Percentiles rank a stretch among this genome's conserved stretches.
Evolutionary conservation across 2,329 filamentous ascomycete species (phyloP).

Genomic region (Alternaria sp.): DNA sequence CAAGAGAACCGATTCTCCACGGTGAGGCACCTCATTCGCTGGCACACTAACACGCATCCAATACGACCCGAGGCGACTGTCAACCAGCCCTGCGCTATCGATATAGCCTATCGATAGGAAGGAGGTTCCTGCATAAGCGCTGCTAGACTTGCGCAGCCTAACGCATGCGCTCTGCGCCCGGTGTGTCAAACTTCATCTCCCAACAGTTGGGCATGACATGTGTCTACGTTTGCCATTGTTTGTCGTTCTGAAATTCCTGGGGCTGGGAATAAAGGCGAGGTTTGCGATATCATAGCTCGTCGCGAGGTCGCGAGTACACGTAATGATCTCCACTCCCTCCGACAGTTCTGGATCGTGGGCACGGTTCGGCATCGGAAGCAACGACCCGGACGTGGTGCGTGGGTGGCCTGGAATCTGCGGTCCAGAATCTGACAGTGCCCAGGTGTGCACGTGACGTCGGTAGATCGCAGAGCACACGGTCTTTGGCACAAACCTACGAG

Average conservation of each 20-base stretch:
- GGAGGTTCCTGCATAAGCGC: conserved; percentile 22
- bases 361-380: not conserved
- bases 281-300: not conserved
- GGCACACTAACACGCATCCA: not conserved
- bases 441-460: not conserved
- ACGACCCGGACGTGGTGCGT: not conserved
- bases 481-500: not conserved
- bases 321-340: conserved; percentile 9
- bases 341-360: not conserved
- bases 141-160: conserved; percentile 11
- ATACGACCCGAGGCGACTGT: not conserved
- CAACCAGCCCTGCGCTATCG: conserved; percentile 7
- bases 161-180: not conserved
- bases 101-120: conserved; percentile 21
- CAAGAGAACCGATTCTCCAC: not conserved
- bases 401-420: not conserved
- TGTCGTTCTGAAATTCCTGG: not conserved
- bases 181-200: conserved; percentile 3
- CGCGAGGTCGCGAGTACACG: conserved; percentile 5
- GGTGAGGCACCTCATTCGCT: not conserved
- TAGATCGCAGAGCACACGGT: not conserved
- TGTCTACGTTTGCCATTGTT: not conserved
- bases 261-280: not conserved
- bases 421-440: not conserved
- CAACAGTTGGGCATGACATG: not conserved